Evolutionary conservation across 805 yeast species (phyloP).

Genomic region (Sungouiella blattae): DNA sequence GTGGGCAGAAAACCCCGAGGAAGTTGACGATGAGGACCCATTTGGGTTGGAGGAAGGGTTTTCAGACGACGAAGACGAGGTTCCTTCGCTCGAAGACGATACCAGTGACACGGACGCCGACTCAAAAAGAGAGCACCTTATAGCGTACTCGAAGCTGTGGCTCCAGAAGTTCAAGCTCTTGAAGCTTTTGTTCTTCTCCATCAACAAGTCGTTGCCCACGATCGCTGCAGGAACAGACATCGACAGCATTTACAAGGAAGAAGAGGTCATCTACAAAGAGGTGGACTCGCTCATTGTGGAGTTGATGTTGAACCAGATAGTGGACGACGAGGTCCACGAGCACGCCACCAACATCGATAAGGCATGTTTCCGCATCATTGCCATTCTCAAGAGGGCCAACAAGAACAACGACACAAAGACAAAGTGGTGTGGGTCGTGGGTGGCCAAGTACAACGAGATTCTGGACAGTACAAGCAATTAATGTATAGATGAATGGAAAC

Average conservation of each 20-base stretch:
- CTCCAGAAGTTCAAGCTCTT: conserved; percentile 51
- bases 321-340: conserved; percentile 32
- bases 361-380: conserved; percentile 28
- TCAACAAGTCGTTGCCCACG: conserved; percentile 55
- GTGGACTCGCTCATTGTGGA: conserved; percentile 61
- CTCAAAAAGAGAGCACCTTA: conserved; percentile 23
- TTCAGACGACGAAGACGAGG: conserved; percentile 29
- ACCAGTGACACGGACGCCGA: conserved; percentile 8
- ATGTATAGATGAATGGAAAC: background rate
- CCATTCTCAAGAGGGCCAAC: conserved; percentile 45
- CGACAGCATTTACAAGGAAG: conserved; percentile 45
- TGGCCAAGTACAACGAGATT: conserved; percentile 35
- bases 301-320: conserved; percentile 45
- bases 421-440: conserved; percentile 60
- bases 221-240: conserved; percentile 39
- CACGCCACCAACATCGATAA: conserved; percentile 22
- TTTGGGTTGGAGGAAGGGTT: conserved; percentile 39
- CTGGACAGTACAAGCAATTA: conserved; percentile 14
- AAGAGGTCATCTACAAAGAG: conserved; percentile 39
- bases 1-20: conserved; percentile 63
- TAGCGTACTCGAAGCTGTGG: conserved; percentile 47
- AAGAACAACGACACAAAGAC: conserved; percentile 47
- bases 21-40: conserved; percentile 46
- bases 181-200: conserved; percentile 54
- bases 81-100: conserved; percentile 15